phyloP scores from a whole-genome alignment of 208 protist species.

The Lotmaria passim region DNA sequence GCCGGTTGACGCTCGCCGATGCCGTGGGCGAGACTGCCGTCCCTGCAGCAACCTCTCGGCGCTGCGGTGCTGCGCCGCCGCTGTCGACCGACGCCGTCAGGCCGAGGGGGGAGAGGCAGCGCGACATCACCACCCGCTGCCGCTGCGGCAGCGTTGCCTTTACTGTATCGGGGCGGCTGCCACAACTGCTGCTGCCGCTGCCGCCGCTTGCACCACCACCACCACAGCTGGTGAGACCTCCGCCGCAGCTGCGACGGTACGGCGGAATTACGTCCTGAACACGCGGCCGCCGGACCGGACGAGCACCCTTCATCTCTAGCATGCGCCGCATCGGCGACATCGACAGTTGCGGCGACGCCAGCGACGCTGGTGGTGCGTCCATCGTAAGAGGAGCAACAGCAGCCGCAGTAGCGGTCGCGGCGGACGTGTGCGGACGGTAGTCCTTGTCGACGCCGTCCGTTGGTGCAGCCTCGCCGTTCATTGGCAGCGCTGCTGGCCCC shows the following conservation, averaged over 20 bases:
- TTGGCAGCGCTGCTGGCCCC: constrained; percentile 1
- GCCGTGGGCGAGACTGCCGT: neutral
- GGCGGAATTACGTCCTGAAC: constrained; percentile 1
- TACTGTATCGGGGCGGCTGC: neutral
- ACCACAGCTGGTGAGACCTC: neutral
- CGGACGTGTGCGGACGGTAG: neutral
- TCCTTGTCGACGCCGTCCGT: neutral
- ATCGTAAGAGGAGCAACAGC: neutral
- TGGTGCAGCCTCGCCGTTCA: neutral
- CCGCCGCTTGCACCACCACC: neutral
- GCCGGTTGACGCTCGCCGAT: neutral
- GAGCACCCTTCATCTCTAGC: constrained; percentile 26
- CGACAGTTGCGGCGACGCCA: constrained; percentile 8
- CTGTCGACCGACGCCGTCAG: neutral
- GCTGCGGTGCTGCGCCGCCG: neutral
- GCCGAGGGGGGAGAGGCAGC: constrained; percentile 21
- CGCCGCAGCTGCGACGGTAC: constrained; percentile 14
- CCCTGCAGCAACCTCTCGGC: neutral
- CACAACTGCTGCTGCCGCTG: neutral
- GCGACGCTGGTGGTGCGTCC: constrained; percentile 1
- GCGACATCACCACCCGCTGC: constrained; percentile 16
- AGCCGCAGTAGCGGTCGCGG: neutral
- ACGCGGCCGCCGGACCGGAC: constrained; percentile 25
- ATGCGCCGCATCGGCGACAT: constrained; percentile 22
- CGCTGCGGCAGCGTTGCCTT: constrained; percentile 21